Conservation (phyloP, 1,139 yeast species). For the Sugiyamaella neomexicana region DNA sequence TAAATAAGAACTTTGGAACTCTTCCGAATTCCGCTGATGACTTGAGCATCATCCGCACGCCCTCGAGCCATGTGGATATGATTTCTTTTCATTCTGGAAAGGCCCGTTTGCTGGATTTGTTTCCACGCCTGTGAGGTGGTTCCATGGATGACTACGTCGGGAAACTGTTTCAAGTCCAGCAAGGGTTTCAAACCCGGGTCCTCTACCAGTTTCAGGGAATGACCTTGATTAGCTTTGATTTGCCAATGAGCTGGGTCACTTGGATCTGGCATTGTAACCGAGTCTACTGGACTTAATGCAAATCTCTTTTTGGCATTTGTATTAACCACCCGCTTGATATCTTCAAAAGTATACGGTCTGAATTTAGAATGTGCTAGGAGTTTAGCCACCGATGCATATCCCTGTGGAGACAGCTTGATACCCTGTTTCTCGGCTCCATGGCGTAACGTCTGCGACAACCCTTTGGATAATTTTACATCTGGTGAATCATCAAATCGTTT, state of each 20-base stretch:
- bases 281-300: conserved; percentile 41
- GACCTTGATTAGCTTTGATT: conserved; percentile 94
- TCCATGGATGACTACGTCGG: conserved; percentile 69
- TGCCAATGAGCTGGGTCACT: conserved; percentile 30
- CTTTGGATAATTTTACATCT: conserved; percentile 58
- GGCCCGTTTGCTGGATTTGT: conserved; percentile 57
- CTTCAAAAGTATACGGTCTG: conserved; percentile 57
- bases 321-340: conserved; percentile 60
- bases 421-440: conserved; percentile 81
- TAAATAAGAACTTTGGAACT: conserved; percentile 61
- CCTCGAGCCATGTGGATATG: conserved; percentile 80
- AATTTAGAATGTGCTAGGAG: conserved; percentile 60
- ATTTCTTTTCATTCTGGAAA: conserved; percentile 69
- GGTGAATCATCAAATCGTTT: conserved; percentile 26
- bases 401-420: conserved; percentile 61
- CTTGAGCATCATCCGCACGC: conserved; percentile 42
- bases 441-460: conserved; percentile 71
- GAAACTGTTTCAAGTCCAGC: conserved; percentile 40
- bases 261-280: conserved; percentile 29
- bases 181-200: conserved; percentile 46
- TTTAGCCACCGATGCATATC: conserved; percentile 58
- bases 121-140: conserved; percentile 57
- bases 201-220: conserved; percentile 58
- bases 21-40: conserved; percentile 73
- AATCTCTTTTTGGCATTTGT: conserved; percentile 73